Evolutionary conservation across 164 flowering plant genomes (phyloP).

Genomic region (Umbellularia californica): DNA sequence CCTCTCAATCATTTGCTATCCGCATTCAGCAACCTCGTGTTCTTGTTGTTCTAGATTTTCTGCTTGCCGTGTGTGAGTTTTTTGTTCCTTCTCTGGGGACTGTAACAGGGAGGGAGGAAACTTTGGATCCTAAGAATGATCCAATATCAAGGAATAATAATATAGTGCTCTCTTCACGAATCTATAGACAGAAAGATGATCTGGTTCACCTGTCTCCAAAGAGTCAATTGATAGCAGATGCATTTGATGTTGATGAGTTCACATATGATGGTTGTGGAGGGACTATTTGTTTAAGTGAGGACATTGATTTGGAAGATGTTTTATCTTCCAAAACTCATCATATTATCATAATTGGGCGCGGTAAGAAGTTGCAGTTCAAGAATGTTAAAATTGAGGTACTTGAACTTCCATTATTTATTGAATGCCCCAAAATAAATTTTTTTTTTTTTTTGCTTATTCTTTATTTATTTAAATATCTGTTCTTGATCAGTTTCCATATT

Average conservation of each 20-base stretch:
- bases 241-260: slow-evolving; percentile 65
- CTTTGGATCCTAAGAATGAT: slow-evolving; percentile 83
- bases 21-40: slow-evolving; percentile 92
- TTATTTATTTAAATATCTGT: too few relatives aligned
- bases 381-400: slow-evolving; percentile 95
- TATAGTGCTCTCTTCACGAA: slow-evolving; percentile 56
- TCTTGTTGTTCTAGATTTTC: slow-evolving; percentile 93
- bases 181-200: slow-evolving; percentile 74
- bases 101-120: slow-evolving; percentile 90
- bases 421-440: neutral
- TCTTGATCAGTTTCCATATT: neutral
- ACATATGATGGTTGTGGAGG: slow-evolving; percentile 95
- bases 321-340: slow-evolving; percentile 36
- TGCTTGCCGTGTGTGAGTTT: slow-evolving; percentile 86
- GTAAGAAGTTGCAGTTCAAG: slow-evolving; percentile 80
- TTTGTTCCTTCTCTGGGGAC: slow-evolving; percentile 90
- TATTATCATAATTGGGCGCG: slow-evolving; percentile 76
- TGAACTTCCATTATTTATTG: neutral
- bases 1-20: slow-evolving; percentile 78
- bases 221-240: slow-evolving; percentile 72
- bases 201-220: slow-evolving; percentile 64
- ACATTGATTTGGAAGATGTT: slow-evolving; percentile 41
- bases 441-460: neutral
- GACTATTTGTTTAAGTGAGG: slow-evolving; percentile 54
- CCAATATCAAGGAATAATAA: slow-evolving; percentile 56